Percentiles rank a stretch among this genome's conserved stretches.
These are phyloP conservation scores for sunflower (Helianthus annuus) DNA, from an alignment of 129 eudicot genomes.

Conservation along the genomic window HanXRQr2.0-SUNRISE NC_035449.2:90075461-90075960, in stretches of 20 bases:
- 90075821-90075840: background rate
- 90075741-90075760: background rate
- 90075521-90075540: too few species aligned
- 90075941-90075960: slow-evolving; percentile 54
- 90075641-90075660: slow-evolving; percentile 16
- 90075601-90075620: background rate
- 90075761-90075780: slow-evolving; percentile 15
- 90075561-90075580: too few species aligned
- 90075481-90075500: too few species aligned
- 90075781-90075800: background rate
- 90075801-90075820: background rate
- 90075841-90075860: background rate
- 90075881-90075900: slow-evolving; percentile 46
- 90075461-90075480: too few species aligned
- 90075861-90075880: background rate
- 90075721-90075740: background rate
- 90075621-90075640: too few species aligned
- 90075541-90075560: too few species aligned
- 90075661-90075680: background rate
- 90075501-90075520: too few species aligned
- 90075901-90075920: slow-evolving; percentile 30
- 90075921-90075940: background rate
- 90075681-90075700: slow-evolving; percentile 2
- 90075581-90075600: too few species aligned
- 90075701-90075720: slow-evolving; percentile 29